Percentiles rank a stretch among this genome's conserved stretches.
These are phyloP conservation scores for Plectranthus barbatus DNA, from an alignment of 257 asterid species.

Conservation along the genomic window DNA sequence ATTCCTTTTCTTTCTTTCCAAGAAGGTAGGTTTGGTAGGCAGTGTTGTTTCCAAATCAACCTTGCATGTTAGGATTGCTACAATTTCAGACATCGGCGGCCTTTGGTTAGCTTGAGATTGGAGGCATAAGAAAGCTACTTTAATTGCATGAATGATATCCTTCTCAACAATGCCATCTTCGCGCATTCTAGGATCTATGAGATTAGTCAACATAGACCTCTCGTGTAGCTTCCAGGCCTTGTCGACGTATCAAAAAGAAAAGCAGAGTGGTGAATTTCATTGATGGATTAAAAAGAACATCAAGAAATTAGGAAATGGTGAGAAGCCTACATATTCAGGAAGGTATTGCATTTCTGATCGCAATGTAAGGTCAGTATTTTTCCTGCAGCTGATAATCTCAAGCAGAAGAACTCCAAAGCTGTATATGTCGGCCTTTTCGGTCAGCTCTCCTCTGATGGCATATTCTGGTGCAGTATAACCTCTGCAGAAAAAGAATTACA, in stretches of 20 bases:
- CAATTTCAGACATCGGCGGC: conserved; percentile 81
- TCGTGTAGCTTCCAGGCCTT: conserved; percentile 77
- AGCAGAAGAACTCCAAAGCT: conserved; percentile 70
- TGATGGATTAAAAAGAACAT: not conserved
- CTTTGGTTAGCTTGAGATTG: conserved; percentile 53
- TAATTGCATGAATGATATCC: conserved; percentile 41
- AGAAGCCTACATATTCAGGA: conserved; percentile 54
- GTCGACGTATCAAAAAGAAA: not conserved
- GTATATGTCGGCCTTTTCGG: conserved; percentile 73
- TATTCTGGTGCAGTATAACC: conserved; percentile 85
- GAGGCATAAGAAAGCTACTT: conserved; percentile 58
- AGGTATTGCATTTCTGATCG: conserved; percentile 74
- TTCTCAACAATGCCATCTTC: conserved; percentile 35
- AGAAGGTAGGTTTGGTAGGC: conserved; percentile 49
- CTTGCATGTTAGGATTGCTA: conserved; percentile 64
- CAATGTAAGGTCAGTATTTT: conserved; percentile 54
- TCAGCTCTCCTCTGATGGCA: conserved; percentile 64
- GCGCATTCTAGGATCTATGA: conserved; percentile 49
- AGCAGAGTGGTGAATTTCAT: not conserved
- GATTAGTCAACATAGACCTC: conserved; percentile 44
- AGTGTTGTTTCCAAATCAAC: conserved; percentile 25
- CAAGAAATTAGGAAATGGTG: not conserved
- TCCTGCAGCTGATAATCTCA: conserved; percentile 62
- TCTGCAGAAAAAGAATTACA: conserved; percentile 20
- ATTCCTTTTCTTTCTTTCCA: conserved; percentile 37